Conservation (phyloP, 2,329 filamentous ascomycete species). For the Pseudogymnoascus sp. region DNA sequence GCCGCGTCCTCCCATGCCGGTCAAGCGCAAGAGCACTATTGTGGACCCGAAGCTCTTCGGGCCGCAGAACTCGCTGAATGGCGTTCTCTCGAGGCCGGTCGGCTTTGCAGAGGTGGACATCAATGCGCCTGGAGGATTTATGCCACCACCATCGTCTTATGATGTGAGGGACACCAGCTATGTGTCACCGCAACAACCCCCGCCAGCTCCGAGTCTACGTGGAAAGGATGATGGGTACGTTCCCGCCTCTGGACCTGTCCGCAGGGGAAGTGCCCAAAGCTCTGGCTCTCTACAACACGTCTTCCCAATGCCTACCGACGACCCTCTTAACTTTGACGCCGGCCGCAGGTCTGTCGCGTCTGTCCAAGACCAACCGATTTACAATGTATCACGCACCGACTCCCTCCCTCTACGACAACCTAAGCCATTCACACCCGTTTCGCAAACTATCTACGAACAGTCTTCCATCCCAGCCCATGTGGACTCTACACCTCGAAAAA, state of each 20-base stretch:
- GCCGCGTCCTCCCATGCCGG: conserved; percentile 29
- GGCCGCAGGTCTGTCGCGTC: conserved; percentile 41
- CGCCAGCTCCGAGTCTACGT: conserved; percentile 17
- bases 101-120: conserved; percentile 40
- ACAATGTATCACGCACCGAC: conserved; percentile 33
- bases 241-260: not conserved
- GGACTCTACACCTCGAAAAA: conserved; percentile 6
- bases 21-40: conserved; percentile 38
- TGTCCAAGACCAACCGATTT: conserved; percentile 33
- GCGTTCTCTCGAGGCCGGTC: conserved; percentile 45
- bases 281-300: conserved; percentile 48
- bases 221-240: not conserved
- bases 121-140: conserved; percentile 15
- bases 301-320: conserved; percentile 57
- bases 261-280: not conserved
- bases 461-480: not conserved
- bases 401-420: conserved; percentile 74
- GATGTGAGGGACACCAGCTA: not conserved
- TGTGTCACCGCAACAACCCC: conserved; percentile 6
- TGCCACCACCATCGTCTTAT: not conserved
- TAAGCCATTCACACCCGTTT: conserved; percentile 66
- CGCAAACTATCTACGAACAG: conserved; percentile 56
- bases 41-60: conserved; percentile 53
- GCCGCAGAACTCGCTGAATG: conserved; percentile 51
- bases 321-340: conserved; percentile 54